phyloP scores from a whole-genome alignment of 768 basidiomycete species.

The Botryobasidium botryosum region DNA sequence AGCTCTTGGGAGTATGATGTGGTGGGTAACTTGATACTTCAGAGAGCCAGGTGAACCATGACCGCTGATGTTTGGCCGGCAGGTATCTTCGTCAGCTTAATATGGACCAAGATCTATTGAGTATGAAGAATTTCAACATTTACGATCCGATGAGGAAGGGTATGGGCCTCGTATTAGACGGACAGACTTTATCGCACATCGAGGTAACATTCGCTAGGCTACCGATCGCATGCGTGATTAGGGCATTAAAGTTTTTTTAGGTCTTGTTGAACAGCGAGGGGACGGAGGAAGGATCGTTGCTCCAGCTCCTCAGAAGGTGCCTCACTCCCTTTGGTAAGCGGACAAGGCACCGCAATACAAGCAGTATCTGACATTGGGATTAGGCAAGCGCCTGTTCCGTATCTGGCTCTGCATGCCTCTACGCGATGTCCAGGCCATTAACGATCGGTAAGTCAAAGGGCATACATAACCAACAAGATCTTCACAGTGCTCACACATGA shows the following conservation, averaged over 20 bases:
- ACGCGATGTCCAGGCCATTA: constrained; percentile 66
- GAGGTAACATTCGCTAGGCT: constrained; percentile 37
- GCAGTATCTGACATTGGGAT: too few relatives aligned
- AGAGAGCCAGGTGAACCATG: background rate
- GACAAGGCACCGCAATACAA: too few relatives aligned
- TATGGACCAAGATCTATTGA: constrained; percentile 87
- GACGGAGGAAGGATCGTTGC: constrained; percentile 74
- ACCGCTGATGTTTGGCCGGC: background rate
- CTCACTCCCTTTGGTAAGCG: constrained; percentile 75
- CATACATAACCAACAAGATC: constrained; percentile 6
- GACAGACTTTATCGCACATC: constrained; percentile 86
- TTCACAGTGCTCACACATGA: too few relatives aligned
- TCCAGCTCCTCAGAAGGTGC: constrained; percentile 68
- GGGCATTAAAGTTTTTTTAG: constrained; percentile 23
- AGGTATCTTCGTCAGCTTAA: constrained; percentile 86
- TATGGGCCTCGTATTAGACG: constrained; percentile 74
- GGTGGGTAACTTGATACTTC: constrained; percentile 29
- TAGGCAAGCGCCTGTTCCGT: constrained; percentile 88
- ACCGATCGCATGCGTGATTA: constrained; percentile 15
- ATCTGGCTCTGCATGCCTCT: constrained; percentile 94
- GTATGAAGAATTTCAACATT: constrained; percentile 93
- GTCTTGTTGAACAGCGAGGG: constrained; percentile 88
- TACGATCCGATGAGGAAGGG: constrained; percentile 91
- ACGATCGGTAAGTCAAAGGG: constrained; percentile 48
- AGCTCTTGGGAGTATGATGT: constrained; percentile 82